A percentile compares a stretch with the other conserved stretches of the same genome.
phyloP scores from a whole-genome alignment of 2,329 filamentous ascomycete species.

The Tolypocladium sp. region DNA sequence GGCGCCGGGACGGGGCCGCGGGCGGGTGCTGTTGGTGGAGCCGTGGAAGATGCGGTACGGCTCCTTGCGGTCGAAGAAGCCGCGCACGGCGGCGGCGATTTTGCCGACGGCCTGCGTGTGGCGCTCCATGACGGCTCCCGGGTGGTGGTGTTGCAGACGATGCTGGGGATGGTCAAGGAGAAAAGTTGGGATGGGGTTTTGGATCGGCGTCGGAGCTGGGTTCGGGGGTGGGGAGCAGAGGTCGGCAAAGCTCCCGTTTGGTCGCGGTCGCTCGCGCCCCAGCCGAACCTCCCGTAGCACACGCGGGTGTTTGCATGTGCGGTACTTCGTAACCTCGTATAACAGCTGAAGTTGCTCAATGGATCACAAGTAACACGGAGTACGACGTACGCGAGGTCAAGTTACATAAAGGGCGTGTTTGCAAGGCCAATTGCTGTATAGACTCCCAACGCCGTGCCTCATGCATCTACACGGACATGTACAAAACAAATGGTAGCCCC shows the following conservation, averaged over 20 bases:
- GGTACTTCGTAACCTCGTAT: background rate
- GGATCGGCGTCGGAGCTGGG: background rate
- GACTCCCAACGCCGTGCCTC: background rate
- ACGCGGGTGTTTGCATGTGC: background rate
- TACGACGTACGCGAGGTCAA: background rate
- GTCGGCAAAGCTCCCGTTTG: background rate
- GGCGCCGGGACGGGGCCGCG: conserved; percentile 23
- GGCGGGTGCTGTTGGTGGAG: conserved; percentile 65
- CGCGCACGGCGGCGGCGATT: conserved; percentile 37
- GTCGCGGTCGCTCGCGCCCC: background rate
- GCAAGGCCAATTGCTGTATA: background rate
- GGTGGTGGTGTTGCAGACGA: background rate
- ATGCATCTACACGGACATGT: background rate
- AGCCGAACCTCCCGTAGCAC: background rate
- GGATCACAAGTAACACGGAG: background rate
- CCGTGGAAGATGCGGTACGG: conserved; percentile 72
- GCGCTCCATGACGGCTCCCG: conserved; percentile 31
- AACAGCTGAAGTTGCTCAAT: too few relatives aligned
- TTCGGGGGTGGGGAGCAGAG: background rate
- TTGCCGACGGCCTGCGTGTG: conserved; percentile 38
- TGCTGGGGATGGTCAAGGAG: background rate
- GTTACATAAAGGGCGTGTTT: background rate
- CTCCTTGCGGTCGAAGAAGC: conserved; percentile 36
- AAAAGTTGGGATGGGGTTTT: background rate
- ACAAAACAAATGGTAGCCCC: background rate